A percentile compares a stretch with the other conserved stretches of the same genome.
phyloP scores from a whole-genome alignment of 441 rosid species.

The Croton setiger region DNA sequence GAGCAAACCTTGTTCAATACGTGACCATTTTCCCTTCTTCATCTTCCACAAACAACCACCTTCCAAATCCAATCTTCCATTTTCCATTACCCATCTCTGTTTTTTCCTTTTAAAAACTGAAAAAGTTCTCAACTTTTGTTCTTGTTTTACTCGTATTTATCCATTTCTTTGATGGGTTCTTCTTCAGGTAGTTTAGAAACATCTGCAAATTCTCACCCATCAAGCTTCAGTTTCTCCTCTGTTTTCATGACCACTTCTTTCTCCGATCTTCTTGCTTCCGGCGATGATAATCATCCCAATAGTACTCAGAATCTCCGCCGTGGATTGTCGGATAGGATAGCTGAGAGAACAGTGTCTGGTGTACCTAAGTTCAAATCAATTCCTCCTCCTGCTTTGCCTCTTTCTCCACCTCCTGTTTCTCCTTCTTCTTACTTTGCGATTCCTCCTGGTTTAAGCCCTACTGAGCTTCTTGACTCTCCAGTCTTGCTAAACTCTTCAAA shows the following conservation, averaged over 20 bases:
- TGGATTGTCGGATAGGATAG: constrained; percentile 40
- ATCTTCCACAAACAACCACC: background rate
- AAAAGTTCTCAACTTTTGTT: background rate
- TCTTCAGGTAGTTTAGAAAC: constrained; percentile 39
- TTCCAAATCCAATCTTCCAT: background rate
- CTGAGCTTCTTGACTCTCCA: constrained; percentile 91
- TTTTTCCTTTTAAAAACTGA: background rate
- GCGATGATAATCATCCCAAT: constrained; percentile 27
- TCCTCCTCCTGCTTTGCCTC: constrained; percentile 71
- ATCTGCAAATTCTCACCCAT: constrained; percentile 29
- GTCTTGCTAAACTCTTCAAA: constrained; percentile 63
- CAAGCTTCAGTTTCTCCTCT: constrained; percentile 33
- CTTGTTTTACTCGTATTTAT: background rate
- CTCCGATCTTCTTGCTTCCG: constrained; percentile 50
- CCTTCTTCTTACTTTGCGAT: constrained; percentile 75
- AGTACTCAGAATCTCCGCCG: constrained; percentile 8
- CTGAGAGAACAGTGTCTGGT: constrained; percentile 52
- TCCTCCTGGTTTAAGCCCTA: constrained; percentile 76
- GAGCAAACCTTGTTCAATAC: constrained; percentile 31
- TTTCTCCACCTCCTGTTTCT: constrained; percentile 66
- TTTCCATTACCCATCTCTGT: background rate
- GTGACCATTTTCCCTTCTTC: constrained; percentile 36
- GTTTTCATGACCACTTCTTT: constrained; percentile 44
- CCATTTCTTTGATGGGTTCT: constrained; percentile 28
- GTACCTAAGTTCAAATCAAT: constrained; percentile 86